Percentiles rank a stretch among this genome's conserved stretches.
phyloP scores from a whole-genome alignment of 164 flowering plant species.

The Sedum album region DNA sequence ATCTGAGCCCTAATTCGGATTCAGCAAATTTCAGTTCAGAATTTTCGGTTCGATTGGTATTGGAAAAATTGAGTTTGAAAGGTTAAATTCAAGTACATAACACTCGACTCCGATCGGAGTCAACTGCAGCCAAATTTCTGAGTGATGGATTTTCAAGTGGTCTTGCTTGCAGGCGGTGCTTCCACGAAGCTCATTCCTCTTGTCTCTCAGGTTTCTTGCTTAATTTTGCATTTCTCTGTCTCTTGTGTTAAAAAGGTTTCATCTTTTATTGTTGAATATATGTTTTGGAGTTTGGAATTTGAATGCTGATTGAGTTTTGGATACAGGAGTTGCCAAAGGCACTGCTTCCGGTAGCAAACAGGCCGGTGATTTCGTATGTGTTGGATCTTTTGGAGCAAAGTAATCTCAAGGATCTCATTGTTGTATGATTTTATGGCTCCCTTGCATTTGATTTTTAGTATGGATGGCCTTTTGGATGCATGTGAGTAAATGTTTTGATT shows the following conservation, averaged over 20 bases:
- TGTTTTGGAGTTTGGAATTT: no score
- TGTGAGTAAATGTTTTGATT: neutral
- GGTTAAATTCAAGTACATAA: no score
- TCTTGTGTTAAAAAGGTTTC: no score
- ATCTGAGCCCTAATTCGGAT: neutral
- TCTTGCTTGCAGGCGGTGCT: constrained; percentile 74
- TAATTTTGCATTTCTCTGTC: no score
- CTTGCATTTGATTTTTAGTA: neutral
- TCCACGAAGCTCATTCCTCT: constrained; percentile 63
- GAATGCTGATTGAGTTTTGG: neutral
- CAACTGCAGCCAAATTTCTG: neutral
- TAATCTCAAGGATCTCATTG: constrained; percentile 76
- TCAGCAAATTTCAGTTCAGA: neutral
- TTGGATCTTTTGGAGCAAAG: constrained; percentile 72
- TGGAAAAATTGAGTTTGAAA: no score
- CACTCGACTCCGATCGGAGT: neutral
- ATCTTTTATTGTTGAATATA: no score
- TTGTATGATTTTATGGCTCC: constrained; percentile 31
- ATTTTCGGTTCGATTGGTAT: neutral
- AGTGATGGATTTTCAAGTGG: constrained; percentile 80
- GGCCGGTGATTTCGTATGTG: constrained; percentile 77
- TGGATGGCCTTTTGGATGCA: no score
- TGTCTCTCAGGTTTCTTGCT: constrained; percentile 58
- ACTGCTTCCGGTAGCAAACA: constrained; percentile 86
- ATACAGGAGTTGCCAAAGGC: constrained; percentile 81